Percentiles rank a stretch among this genome's conserved stretches.
Conservation (phyloP, 768 basidiomycete species). For the Botryobasidium botryosum region DNA sequence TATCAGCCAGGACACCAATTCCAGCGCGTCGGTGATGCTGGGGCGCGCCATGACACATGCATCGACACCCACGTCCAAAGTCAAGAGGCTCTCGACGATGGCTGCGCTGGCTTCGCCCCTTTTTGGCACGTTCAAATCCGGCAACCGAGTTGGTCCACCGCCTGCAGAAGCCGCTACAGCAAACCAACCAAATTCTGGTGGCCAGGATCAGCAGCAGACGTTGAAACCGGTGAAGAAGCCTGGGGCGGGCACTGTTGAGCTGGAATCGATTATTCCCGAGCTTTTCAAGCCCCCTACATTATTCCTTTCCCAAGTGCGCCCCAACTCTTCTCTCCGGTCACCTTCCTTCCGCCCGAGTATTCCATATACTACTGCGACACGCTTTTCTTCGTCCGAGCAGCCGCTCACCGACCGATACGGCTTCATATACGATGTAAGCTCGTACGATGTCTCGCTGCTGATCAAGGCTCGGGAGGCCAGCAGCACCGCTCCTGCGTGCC, state of each 20-base stretch:
- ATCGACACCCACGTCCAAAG: not conserved
- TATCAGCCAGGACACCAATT: not conserved
- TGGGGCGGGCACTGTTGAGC: constrained; percentile 16
- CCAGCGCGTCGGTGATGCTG: not conserved
- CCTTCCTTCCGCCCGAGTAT: constrained; percentile 60
- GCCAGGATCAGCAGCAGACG: not conserved
- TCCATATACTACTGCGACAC: constrained; percentile 27
- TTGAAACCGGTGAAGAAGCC: constrained; percentile 2
- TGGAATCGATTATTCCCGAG: constrained; percentile 66
- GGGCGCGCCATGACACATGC: not conserved
- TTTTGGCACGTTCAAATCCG: constrained; percentile 5
- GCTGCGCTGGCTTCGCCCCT: constrained; percentile 4
- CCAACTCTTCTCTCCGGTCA: constrained; percentile 49
- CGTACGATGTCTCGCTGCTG: constrained; percentile 65
- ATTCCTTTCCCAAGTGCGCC: constrained; percentile 42
- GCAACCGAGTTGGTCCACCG: not conserved
- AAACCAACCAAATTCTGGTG: not conserved
- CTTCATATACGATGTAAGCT: constrained; percentile 74
- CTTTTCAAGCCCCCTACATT: constrained; percentile 70
- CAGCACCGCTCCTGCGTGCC: constrained; percentile 63
- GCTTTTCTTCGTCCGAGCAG: constrained; percentile 9
- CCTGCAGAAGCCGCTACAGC: not conserved
- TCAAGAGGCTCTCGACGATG: not conserved
- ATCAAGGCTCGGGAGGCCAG: constrained; percentile 53
- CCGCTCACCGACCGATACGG: constrained; percentile 71